Evolutionary conservation across 148 eudicot genomes (phyloP).

Genomic region (Camellia lanceoleosa): DNA sequence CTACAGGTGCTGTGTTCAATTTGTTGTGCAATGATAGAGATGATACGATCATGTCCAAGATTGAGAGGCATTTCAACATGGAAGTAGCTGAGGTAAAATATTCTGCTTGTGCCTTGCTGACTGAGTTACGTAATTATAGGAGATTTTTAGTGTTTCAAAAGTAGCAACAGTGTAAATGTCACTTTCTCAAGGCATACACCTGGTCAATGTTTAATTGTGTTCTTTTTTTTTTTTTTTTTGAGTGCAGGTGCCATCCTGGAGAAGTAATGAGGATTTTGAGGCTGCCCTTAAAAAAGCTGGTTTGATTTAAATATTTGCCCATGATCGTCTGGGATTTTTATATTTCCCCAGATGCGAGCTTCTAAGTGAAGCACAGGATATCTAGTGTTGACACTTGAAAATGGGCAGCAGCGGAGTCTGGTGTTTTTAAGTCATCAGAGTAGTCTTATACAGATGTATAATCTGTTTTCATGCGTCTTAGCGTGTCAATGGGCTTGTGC

Average conservation of each 20-base stretch:
- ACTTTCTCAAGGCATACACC: background rate
- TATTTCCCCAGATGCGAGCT: background rate
- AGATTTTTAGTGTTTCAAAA: background rate
- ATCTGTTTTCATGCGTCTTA: no score
- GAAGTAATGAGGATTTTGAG: no score
- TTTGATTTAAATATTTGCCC: slow-evolving; percentile 10
- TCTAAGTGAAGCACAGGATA: background rate
- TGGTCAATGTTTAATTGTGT: background rate
- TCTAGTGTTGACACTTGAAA: background rate
- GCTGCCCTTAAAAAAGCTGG: no score
- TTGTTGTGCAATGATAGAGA: slow-evolving; percentile 56
- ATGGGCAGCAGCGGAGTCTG: background rate
- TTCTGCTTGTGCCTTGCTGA: background rate
- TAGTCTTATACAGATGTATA: no score
- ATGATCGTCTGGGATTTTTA: background rate
- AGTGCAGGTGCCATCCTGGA: no score
- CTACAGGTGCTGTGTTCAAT: slow-evolving; percentile 79
- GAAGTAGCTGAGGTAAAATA: slow-evolving; percentile 49
- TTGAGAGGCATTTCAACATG: slow-evolving; percentile 60
- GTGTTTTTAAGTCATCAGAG: no score
- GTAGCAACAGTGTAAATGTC: background rate
- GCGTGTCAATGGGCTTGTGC: no score
- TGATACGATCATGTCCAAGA: slow-evolving; percentile 51
- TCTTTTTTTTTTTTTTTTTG: no score
- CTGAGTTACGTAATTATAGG: background rate